Evolutionary conservation across 1,284 basidiomycete species (phyloP).

Genomic region (Hortiboletus rubellus): DNA sequence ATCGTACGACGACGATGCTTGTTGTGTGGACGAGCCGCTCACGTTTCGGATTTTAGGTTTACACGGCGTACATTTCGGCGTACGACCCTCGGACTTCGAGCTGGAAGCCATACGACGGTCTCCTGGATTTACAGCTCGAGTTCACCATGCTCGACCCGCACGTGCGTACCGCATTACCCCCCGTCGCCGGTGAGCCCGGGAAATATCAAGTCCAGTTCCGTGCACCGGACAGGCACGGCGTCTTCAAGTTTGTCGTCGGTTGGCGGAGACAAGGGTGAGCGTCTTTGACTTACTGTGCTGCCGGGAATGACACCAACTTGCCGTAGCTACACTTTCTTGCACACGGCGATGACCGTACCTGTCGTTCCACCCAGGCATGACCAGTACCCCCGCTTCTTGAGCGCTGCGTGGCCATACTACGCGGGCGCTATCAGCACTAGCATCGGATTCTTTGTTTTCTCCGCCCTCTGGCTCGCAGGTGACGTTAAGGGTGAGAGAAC

Average conservation of each 20-base stretch:
- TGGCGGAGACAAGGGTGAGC: conserved; percentile 85
- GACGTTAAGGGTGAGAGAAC: conserved; percentile 54
- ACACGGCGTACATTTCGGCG: conserved; percentile 68
- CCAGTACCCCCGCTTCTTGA: conserved; percentile 91
- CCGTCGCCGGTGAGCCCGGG: conserved; percentile 55
- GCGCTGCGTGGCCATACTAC: conserved; percentile 95
- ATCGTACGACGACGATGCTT: conserved; percentile 53
- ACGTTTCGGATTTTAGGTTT: conserved; percentile 53
- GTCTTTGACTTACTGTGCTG: background rate
- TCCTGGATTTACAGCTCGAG: conserved; percentile 86
- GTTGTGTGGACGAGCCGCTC: background rate
- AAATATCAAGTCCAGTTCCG: conserved; percentile 80
- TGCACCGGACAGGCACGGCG: conserved; percentile 93
- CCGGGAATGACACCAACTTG: background rate
- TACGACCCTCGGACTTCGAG: conserved; percentile 53
- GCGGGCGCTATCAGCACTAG: conserved; percentile 86
- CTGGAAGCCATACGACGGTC: conserved; percentile 74
- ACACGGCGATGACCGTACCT: conserved; percentile 75
- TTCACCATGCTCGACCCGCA: conserved; percentile 99
- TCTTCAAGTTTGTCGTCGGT: conserved; percentile 93
- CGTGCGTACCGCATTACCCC: conserved; percentile 70
- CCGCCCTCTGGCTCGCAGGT: conserved; percentile 80
- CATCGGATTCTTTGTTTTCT: conserved; percentile 81
- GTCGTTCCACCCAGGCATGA: conserved; percentile 95
- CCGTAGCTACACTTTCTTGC: conserved; percentile 68